Evolutionary conservation across 371 early-diverging fungal species (phyloP).

Genomic region (Neoconidiobolus thromboides): DNA sequence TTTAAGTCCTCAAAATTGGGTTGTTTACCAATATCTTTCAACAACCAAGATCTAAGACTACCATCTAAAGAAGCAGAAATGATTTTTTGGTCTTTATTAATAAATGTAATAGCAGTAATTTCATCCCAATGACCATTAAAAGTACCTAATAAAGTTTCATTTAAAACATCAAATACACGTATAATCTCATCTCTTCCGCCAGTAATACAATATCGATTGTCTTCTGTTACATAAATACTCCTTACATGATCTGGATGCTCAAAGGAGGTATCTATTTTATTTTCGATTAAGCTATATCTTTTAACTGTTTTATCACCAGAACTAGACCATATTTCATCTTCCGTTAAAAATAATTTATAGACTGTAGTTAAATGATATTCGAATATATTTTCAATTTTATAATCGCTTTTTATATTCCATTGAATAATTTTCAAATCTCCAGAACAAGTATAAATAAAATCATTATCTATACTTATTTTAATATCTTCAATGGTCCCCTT

Average conservation of each 20-base stretch:
- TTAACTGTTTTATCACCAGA: not conserved
- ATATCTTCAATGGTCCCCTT: not conserved
- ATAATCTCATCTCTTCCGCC: not conserved
- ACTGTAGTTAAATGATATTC: not conserved
- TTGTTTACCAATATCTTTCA: too few relatives aligned
- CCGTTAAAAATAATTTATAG: not conserved
- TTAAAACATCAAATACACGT: not conserved
- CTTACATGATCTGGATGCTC: not conserved
- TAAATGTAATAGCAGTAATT: not conserved
- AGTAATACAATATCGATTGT: not conserved
- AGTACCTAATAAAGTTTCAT: not conserved
- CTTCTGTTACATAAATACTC: not conserved
- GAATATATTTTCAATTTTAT: not conserved
- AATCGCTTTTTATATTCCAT: not conserved
- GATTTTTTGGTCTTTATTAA: not conserved
- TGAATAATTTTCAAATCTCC: not conserved
- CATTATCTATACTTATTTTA: not conserved
- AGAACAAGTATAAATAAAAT: not conserved
- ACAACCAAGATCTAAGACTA: not conserved
- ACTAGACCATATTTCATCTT: not conserved
- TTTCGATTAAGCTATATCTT: not conserved
- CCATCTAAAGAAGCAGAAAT: not conserved
- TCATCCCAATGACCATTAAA: not conserved
- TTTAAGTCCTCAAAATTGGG: too few relatives aligned
- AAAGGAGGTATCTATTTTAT: not conserved